phyloP scores from a whole-genome alignment of 768 basidiomycete species.

The Coprinopsis sp. region DNA sequence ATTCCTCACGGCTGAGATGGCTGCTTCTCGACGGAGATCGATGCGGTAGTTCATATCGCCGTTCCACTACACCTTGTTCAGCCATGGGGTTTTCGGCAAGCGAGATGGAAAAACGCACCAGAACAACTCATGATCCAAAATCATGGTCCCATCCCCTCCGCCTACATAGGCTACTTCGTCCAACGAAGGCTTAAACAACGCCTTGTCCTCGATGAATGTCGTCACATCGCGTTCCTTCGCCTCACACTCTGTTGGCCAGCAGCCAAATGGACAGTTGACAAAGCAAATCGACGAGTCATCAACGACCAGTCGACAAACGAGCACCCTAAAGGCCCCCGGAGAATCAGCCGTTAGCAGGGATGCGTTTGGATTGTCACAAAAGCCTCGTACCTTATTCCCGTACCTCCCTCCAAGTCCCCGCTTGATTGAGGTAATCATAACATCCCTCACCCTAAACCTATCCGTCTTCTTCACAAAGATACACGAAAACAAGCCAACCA shows the following conservation, averaged over 20 bases:
- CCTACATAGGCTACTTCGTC: conserved; percentile 71
- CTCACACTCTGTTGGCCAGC: conserved; percentile 84
- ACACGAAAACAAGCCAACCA: conserved; percentile 84
- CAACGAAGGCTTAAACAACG: conserved; percentile 54
- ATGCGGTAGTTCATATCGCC: conserved; percentile 99
- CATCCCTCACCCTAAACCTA: conserved; percentile 55
- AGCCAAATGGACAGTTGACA: conserved; percentile 96
- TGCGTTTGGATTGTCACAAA: neutral
- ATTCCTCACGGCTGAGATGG: conserved; percentile 64
- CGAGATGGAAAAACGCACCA: conserved; percentile 43
- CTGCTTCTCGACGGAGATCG: conserved; percentile 83
- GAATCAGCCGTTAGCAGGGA: neutral
- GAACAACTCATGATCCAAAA: conserved; percentile 91
- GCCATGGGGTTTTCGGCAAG: conserved; percentile 1
- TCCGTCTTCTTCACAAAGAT: conserved; percentile 71
- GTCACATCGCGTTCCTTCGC: conserved; percentile 80
- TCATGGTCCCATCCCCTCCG: conserved; percentile 90
- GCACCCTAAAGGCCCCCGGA: conserved; percentile 55
- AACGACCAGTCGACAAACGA: conserved; percentile 83
- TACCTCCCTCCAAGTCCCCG: conserved; percentile 90
- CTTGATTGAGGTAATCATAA: conserved; percentile 79
- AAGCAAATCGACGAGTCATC: conserved; percentile 93
- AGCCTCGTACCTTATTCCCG: conserved; percentile 80
- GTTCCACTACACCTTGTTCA: conserved; percentile 49
- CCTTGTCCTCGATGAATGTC: conserved; percentile 79